Conservation (phyloP, 2,329 filamentous ascomycete genomes). For the Clonostachys solani region DNA sequence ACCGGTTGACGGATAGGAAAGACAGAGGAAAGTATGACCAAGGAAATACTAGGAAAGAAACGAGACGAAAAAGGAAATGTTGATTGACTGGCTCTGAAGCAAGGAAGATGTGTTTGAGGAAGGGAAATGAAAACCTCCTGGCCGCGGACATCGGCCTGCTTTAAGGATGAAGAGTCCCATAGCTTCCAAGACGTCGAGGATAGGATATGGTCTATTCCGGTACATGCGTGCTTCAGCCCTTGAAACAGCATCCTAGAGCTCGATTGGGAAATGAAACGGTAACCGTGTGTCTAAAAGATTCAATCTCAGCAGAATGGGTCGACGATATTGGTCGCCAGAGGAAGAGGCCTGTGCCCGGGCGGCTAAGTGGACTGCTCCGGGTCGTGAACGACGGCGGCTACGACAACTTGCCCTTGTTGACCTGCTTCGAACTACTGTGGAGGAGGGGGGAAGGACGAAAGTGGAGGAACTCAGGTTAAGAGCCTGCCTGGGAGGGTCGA, state of each 20-base stretch:
- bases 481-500: background rate
- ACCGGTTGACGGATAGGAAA: conserved; percentile 10
- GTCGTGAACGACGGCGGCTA: no score
- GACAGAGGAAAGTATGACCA: conserved; percentile 10
- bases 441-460: background rate
- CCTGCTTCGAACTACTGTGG: background rate
- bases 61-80: conserved; percentile 10
- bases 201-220: background rate
- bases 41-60: conserved; percentile 19
- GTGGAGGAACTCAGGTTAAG: background rate
- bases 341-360: conserved; percentile 44
- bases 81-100: conserved; percentile 7
- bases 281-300: conserved; percentile 43
- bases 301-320: conserved; percentile 30
- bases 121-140: conserved; percentile 6
- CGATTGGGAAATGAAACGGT: conserved; percentile 43
- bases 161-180: background rate
- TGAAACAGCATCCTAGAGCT: conserved; percentile 5
- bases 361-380: conserved; percentile 22
- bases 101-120: conserved; percentile 10
- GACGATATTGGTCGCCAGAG: conserved; percentile 46
- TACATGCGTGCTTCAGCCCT: conserved; percentile 16
- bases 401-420: no score
- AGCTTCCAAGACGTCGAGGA: conserved; percentile 4
- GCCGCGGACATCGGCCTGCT: no score